A percentile compares a stretch with the other conserved stretches of the same genome.
Conservation (phyloP, 257 asterid species). For the Jaltomata sinuosa region DNA sequence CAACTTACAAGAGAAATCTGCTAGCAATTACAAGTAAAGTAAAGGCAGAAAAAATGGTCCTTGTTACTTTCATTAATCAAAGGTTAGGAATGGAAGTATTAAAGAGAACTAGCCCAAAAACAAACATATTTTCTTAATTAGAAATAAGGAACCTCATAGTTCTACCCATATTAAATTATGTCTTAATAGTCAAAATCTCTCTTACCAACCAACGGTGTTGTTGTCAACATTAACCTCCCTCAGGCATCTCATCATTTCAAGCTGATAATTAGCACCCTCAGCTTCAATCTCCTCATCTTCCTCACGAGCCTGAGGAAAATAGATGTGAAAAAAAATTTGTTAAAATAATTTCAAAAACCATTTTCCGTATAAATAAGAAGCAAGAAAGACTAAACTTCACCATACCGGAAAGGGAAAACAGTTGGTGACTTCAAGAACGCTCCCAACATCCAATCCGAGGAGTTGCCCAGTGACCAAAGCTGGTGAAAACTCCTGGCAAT, state of each 20-base stretch:
- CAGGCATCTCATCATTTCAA: slow-evolving; percentile 98
- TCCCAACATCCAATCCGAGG: slow-evolving; percentile 97
- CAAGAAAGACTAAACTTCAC: not conserved
- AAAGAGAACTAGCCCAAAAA: not conserved
- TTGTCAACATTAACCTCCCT: slow-evolving; percentile 98
- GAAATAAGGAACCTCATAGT: not conserved
- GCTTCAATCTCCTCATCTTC: slow-evolving; percentile 98
- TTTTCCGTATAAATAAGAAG: not conserved
- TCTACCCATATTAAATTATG: not conserved
- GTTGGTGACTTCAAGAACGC: slow-evolving; percentile 92
- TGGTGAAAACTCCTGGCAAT: slow-evolving; percentile 93
- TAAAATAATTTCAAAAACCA: not conserved
- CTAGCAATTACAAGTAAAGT: too few species aligned
- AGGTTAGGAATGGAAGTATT: not conserved
- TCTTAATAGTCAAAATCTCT: not conserved
- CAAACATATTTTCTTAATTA: not conserved
- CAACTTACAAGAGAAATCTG: too few species aligned
- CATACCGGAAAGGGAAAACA: slow-evolving; percentile 98
- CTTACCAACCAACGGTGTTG: slow-evolving; percentile 96
- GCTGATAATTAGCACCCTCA: slow-evolving; percentile 97
- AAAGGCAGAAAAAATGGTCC: too few species aligned
- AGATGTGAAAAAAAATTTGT: not conserved
- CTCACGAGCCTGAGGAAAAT: slow-evolving; percentile 54
- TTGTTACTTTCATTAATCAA: not conserved
- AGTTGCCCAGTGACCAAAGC: slow-evolving; percentile 93